Conservation (phyloP, 345 rosid species). For the Camelina hispida region DNA sequence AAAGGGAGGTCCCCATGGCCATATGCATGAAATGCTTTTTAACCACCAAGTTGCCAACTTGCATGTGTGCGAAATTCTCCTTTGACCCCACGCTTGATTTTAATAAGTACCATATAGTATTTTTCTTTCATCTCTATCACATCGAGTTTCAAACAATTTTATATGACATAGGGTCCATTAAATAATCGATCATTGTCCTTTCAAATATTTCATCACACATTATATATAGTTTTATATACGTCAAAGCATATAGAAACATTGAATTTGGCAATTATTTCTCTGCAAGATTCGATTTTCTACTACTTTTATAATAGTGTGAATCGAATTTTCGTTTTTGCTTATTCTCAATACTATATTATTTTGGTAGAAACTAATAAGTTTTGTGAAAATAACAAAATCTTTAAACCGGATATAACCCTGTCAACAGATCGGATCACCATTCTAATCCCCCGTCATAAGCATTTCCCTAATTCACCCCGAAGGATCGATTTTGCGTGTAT, state of each 20-base stretch:
- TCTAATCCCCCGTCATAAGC: neutral
- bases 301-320: slow-evolving; percentile 22
- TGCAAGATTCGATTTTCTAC: slow-evolving; percentile 28
- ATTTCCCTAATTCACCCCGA: neutral
- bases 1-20: slow-evolving; percentile 28
- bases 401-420: neutral
- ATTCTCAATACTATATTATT: neutral
- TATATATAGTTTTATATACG: slow-evolving; percentile 14
- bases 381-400: neutral
- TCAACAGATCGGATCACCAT: slow-evolving; percentile 19
- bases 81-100: slow-evolving; percentile 42
- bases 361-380: neutral
- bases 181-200: slow-evolving; percentile 23
- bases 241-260: slow-evolving; percentile 36
- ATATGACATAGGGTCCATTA: slow-evolving; percentile 20
- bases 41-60: slow-evolving; percentile 46
- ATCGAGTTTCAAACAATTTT: slow-evolving; percentile 24
- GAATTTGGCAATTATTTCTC: slow-evolving; percentile 22
- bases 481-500: slow-evolving; percentile 7
- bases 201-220: slow-evolving; percentile 24
- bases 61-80: slow-evolving; percentile 47
- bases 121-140: slow-evolving; percentile 8
- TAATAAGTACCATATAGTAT: neutral
- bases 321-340: slow-evolving; percentile 19
- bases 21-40: slow-evolving; percentile 42